phyloP scores from a whole-genome alignment of 2,329 filamentous ascomycete genomes.

The Dothiorella sarmentorum region DNA sequence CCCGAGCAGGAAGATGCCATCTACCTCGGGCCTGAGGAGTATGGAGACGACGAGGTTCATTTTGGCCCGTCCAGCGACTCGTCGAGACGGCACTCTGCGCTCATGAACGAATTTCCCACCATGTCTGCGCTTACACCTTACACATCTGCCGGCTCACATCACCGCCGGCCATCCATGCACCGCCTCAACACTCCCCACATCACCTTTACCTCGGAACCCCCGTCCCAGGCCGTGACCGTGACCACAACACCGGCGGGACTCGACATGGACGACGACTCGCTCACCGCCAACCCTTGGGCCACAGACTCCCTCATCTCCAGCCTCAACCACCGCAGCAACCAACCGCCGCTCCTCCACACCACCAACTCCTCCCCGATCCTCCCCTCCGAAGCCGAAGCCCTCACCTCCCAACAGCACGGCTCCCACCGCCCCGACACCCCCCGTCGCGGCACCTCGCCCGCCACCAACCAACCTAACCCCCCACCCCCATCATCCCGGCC shows the following conservation, averaged over 20 bases:
- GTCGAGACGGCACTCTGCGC: neutral
- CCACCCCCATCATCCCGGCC: neutral
- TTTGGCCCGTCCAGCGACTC: neutral
- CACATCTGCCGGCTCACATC: conserved; percentile 1
- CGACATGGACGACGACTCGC: conserved; percentile 1
- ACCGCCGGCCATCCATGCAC: conserved; percentile 9
- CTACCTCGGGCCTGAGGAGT: neutral
- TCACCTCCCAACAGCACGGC: neutral
- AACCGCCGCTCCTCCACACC: conserved; percentile 27
- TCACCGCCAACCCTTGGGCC: conserved; percentile 17
- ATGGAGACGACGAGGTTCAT: conserved; percentile 8
- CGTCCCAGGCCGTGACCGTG: conserved; percentile 11
- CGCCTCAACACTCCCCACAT: conserved; percentile 11
- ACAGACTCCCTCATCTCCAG: neutral
- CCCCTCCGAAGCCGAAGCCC: conserved; percentile 20
- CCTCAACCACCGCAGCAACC: neutral
- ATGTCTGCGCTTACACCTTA: conserved; percentile 1
- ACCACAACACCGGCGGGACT: conserved; percentile 10
- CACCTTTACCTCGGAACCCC: conserved; percentile 2
- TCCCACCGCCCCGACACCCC: neutral
- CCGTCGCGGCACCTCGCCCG: conserved; percentile 6
- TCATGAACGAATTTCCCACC: neutral
- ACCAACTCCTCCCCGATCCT: conserved; percentile 30
- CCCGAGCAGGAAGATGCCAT: conserved; percentile 10
- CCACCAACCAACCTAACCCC: neutral